A percentile compares a stretch with the other conserved stretches of the same genome.
These are phyloP conservation scores for Aspergillus fumigatiaffinis DNA, from an alignment of 2,329 filamentous ascomycete genomes.

Conservation along the genomic window DNA sequence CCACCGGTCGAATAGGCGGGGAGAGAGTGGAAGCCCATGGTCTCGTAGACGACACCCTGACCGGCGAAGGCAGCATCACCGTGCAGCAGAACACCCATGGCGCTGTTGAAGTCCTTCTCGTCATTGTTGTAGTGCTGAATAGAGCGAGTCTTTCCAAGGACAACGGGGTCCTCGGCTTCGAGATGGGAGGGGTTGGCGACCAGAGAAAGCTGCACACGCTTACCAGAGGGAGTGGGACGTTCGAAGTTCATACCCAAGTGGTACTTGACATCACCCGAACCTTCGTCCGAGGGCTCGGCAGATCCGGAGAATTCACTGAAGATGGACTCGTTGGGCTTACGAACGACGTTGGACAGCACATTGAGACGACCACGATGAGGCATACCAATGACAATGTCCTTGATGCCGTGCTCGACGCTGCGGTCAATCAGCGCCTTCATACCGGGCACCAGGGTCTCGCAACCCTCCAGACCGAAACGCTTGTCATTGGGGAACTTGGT, in stretches of 20 bases:
- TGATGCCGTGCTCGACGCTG: conserved; percentile 96
- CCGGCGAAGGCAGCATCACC: conserved; percentile 96
- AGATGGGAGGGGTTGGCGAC: conserved; percentile 98
- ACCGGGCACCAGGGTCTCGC: conserved; percentile 92
- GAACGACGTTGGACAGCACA: conserved; percentile 95
- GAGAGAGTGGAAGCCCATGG: conserved; percentile 92
- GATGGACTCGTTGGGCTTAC: conserved; percentile 99
- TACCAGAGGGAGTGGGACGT: conserved; percentile 93
- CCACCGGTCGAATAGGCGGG: conserved; percentile 96
- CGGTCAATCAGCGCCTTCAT: conserved; percentile 99
- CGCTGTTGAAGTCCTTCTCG: conserved; percentile 79
- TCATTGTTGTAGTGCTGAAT: conserved; percentile 99
- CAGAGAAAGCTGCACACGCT: conserved; percentile 97
- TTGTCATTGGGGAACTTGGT: conserved; percentile 99
- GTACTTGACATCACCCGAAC: conserved; percentile 98
- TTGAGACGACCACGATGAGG: conserved; percentile 98
- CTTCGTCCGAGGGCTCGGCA: conserved; percentile 83
- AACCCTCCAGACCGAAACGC: conserved; percentile 96
- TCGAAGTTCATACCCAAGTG: conserved; percentile 99
- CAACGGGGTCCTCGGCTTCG: conserved; percentile 96
- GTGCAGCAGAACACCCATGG: conserved; percentile 94
- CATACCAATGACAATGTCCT: conserved; percentile 99
- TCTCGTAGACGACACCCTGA: conserved; percentile 97
- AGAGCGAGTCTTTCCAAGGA: conserved; percentile 93
- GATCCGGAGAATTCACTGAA: conserved; percentile 97